Percentiles rank a stretch among this genome's conserved stretches.
Conservation (phyloP, 176 grass and related monocot species). For the Carex littledalei region DNA sequence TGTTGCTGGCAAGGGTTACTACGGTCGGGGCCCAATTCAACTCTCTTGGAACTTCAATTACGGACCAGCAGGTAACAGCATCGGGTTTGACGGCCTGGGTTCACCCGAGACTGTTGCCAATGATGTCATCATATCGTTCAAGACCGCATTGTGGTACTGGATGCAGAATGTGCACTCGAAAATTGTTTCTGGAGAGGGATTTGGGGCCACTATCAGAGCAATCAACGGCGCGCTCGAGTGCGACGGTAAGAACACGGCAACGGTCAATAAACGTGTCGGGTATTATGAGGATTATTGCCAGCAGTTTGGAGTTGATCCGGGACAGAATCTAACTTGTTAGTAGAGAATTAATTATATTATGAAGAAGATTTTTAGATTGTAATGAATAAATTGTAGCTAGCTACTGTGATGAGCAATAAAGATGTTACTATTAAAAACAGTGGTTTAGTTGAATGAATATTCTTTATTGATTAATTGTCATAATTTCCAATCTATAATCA, state of each 20-base stretch:
- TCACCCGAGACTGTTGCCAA: slow-evolving; percentile 65
- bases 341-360: neutral
- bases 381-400: neutral
- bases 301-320: slow-evolving; percentile 72
- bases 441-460: no score
- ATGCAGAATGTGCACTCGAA: slow-evolving; percentile 43
- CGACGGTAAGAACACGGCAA: slow-evolving; percentile 41
- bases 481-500: neutral
- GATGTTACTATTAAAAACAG: neutral
- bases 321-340: slow-evolving; percentile 64
- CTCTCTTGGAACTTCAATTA: slow-evolving; percentile 96
- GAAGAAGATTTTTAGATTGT: neutral
- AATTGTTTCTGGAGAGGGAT: slow-evolving; percentile 39
- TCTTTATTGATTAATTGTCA: no score
- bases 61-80: slow-evolving; percentile 58
- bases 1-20: slow-evolving; percentile 58
- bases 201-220: slow-evolving; percentile 34
- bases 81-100: slow-evolving; percentile 71
- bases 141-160: slow-evolving; percentile 78
- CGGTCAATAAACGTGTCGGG: slow-evolving; percentile 39
- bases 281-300: slow-evolving; percentile 75
- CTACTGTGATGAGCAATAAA: neutral
- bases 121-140: slow-evolving; percentile 60
- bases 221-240: slow-evolving; percentile 46
- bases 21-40: slow-evolving; percentile 70